Conservation (phyloP, 148 eudicot species). For the Vaccinium myrtillus region DNA sequence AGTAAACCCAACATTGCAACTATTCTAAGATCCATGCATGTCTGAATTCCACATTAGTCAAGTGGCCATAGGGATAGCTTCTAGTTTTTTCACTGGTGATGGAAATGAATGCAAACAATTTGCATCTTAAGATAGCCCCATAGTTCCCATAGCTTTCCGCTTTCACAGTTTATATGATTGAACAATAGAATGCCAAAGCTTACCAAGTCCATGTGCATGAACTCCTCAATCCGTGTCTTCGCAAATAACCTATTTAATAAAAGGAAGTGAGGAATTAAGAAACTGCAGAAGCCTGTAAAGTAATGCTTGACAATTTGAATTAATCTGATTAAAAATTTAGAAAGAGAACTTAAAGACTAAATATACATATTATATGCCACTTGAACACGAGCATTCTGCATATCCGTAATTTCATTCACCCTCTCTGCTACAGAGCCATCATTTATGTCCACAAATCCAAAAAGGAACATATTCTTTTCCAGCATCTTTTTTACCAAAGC, state of each 20-base stretch:
- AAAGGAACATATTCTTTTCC: conserved; percentile 63
- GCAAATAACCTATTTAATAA: conserved; percentile 44
- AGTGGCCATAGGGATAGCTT: neutral
- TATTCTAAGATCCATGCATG: neutral
- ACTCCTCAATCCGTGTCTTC: conserved; percentile 40
- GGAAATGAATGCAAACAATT: neutral
- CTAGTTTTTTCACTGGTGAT: neutral
- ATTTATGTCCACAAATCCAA: conserved; percentile 59
- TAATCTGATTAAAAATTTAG: neutral
- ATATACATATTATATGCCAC: conserved; percentile 61
- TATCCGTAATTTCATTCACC: conserved; percentile 54
- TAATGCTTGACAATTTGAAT: neutral
- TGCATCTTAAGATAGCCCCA: neutral
- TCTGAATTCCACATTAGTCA: neutral
- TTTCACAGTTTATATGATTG: neutral
- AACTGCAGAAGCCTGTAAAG: neutral
- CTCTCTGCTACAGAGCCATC: conserved; percentile 63
- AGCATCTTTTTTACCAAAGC: conserved; percentile 62
- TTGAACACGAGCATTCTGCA: conserved; percentile 61
- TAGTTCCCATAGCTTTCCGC: neutral
- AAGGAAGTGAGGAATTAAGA: conserved; percentile 2
- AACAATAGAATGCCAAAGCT: conserved; percentile 10
- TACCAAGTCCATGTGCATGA: conserved; percentile 74
- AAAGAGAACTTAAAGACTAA: neutral
- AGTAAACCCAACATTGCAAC: neutral